Conservation (phyloP, 73 alveolate species). For the Blepharisma stoltei region DNA sequence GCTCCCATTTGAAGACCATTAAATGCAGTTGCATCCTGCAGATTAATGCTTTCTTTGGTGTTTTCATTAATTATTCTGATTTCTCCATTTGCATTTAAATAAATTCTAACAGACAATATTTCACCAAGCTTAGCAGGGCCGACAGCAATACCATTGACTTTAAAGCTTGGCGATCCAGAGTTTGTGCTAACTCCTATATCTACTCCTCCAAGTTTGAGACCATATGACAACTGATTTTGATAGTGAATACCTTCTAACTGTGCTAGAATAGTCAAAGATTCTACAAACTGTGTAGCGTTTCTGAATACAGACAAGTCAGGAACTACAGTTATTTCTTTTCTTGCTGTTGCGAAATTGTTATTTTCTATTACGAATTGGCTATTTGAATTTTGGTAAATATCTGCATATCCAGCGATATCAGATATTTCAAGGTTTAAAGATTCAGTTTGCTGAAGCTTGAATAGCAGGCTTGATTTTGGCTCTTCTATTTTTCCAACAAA, state of each 20-base stretch:
- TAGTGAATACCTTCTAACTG: no score
- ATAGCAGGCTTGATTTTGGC: not conserved
- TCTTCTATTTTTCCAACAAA: not conserved
- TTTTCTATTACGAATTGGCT: not conserved
- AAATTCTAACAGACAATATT: not conserved
- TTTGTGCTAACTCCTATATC: no score
- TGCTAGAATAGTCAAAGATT: not conserved
- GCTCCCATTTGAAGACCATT: no score
- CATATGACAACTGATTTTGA: no score
- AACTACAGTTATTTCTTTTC: not conserved
- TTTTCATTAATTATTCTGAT: not conserved
- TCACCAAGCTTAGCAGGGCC: not conserved
- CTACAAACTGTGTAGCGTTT: not conserved
- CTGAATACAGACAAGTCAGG: not conserved
- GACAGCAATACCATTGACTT: not conserved
- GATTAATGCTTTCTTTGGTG: not conserved
- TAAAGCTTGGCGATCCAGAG: not conserved
- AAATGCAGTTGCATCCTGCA: not conserved
- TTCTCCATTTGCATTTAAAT: not conserved
- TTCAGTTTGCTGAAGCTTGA: not conserved
- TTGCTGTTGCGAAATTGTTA: not conserved
- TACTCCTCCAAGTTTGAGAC: no score
- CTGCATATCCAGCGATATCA: not conserved
- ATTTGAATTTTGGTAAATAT: slow-evolving; percentile 17
- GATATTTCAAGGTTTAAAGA: no score